Evolutionary conservation across 768 basidiomycete species (phyloP).

Genomic region (Auriscalpium orientale): DNA sequence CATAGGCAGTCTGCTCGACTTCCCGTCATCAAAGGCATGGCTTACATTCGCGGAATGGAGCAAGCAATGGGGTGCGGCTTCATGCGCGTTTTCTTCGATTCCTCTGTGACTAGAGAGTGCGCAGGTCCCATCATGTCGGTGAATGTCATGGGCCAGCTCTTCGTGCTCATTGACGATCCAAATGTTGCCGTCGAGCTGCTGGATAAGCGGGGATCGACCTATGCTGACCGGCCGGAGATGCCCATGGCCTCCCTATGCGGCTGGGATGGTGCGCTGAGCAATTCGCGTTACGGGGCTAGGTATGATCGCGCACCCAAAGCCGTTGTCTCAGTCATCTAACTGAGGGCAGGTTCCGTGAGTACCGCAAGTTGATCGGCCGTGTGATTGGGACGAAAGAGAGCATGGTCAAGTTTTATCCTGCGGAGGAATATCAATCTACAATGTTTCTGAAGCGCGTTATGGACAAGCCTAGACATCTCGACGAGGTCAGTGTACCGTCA

Average conservation of each 20-base stretch:
- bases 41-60: slow-evolving; percentile 13
- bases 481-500: slow-evolving; percentile 15
- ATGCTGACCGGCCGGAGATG: slow-evolving; percentile 4
- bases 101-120: not conserved
- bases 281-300: not conserved
- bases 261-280: not conserved
- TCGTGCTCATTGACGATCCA: slow-evolving; percentile 11
- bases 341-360: slow-evolving; percentile 24
- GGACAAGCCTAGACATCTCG: slow-evolving; percentile 29
- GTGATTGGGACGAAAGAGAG: slow-evolving; percentile 34
- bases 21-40: slow-evolving; percentile 15
- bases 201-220: slow-evolving; percentile 16
- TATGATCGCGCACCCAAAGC: not conserved
- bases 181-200: slow-evolving; percentile 13
- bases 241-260: not conserved
- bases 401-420: slow-evolving; percentile 24
- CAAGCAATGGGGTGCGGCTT: slow-evolving; percentile 12
- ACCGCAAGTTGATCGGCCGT: slow-evolving; percentile 32
- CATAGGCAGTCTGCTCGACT: slow-evolving; percentile 15
- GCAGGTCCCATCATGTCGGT: slow-evolving; percentile 10
- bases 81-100: not conserved
- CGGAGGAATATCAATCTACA: slow-evolving; percentile 34
- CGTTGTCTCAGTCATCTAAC: not conserved
- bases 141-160: slow-evolving; percentile 2
- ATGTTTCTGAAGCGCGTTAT: slow-evolving; percentile 35